phyloP scores from a whole-genome alignment of 306 rosid genomes.

The Quercus variabilis region DNA sequence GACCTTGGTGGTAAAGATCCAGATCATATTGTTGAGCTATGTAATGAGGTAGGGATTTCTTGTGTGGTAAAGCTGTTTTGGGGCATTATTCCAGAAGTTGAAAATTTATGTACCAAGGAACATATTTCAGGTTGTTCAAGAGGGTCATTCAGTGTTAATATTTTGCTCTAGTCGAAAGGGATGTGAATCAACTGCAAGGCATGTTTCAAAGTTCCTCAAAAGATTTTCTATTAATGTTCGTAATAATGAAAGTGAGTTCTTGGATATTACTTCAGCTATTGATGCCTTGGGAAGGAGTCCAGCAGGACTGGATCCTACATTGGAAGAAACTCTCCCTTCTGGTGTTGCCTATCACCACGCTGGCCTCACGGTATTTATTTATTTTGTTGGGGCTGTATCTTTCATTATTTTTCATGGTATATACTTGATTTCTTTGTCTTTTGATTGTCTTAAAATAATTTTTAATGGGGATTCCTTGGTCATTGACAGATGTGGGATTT shows the following conservation, averaged over 20 bases:
- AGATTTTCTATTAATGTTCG: constrained; percentile 41
- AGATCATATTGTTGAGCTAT: no score
- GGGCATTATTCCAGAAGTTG: no score
- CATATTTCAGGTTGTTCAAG: no score
- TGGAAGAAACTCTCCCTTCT: constrained; percentile 80
- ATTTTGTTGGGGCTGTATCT: constrained; percentile 9
- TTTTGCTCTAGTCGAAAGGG: constrained; percentile 98
- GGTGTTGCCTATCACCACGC: constrained; percentile 99
- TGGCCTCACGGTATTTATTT: constrained; percentile 78
- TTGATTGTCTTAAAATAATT: neutral
- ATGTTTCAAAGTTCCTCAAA: constrained; percentile 74
- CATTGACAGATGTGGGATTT: no score
- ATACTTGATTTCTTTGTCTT: constrained; percentile 10
- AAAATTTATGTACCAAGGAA: no score
- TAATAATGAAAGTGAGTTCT: constrained; percentile 52
- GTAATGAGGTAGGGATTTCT: no score
- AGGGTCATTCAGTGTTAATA: constrained; percentile 80
- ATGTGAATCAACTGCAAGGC: constrained; percentile 95
- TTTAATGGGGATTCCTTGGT: no score
- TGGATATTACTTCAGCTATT: constrained; percentile 64
- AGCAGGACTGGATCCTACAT: constrained; percentile 84
- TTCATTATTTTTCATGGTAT: neutral
- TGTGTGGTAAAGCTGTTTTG: no score
- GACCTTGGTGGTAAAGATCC: no score
- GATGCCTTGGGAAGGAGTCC: constrained; percentile 77